Evolutionary conservation across 176 grass and related monocot species (phyloP), one percentile per base, ranked within the genome.

Genomic region (Lolium perenne): DNA sequence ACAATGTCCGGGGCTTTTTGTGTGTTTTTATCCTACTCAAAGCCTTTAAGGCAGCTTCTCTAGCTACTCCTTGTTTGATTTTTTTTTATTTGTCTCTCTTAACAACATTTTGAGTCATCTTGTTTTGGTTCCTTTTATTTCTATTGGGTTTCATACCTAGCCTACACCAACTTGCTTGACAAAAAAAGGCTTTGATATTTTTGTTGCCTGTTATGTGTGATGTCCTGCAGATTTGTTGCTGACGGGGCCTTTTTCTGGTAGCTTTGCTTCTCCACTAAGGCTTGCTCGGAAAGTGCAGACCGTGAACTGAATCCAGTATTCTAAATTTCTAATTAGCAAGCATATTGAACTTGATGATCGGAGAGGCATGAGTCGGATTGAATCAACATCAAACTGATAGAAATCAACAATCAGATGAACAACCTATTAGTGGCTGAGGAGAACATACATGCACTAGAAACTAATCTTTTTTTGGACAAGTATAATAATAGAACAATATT

Each of bases 331-430:
- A 79, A 62, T 50, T 45, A 72, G 55, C 7, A 26, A 77, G 5
- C 12, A 71, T 50, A 17, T 9, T 35, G 62, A 29, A 15, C 47
- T 55, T 66, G 45, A 59, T 64, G 23, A 66, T 65, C 79, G 10
- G 1, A 87, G 1, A 66, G 8, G 47, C 60, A 80, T 32, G 32
- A 22, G 68, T 78, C 49, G 12, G 11, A 14, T 51, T 12, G 3
- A 51, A 51, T 51, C 3, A 51, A 51, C 49, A 51, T 51, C 12
- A 15, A 51, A 51, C 2, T 14, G 47, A 84, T 10, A 32, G 7
- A 82, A 78, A 78, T 72, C 8, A 80, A 84, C 46, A 43, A 53
- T 47, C 23, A 13, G 54, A 40, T 78, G 76, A 12, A 21, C 51
- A 54, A 40, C 57, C 18, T 41, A 25, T 41, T 46, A 62, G 20